Base-by-base conservation (phyloP, 2,329 filamentous ascomycete genomes). In the Chaetomium sp. region DNA sequence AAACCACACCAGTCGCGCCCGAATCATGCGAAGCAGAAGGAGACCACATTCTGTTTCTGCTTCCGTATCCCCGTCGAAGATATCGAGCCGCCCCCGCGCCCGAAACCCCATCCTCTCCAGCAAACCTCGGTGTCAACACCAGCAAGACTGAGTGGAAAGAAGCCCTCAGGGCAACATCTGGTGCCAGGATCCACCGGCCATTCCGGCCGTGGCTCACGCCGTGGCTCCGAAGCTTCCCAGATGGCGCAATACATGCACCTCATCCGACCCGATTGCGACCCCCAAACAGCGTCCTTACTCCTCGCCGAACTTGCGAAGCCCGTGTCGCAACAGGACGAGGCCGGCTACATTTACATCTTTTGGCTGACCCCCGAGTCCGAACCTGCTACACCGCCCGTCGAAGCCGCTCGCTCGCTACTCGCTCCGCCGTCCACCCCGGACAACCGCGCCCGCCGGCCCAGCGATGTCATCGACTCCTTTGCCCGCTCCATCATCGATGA, bases 331-430 rank as follows among this genome's bases (percentile, higher is more conserved):
- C 75, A 79, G 53, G 89, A 94, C 62, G 89, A 95, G 63, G 77
- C 87, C 10, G 94, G 94, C 40, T 99, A 94, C 73, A 97, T 99
- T 63, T 99, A 99, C 78, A 95, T 99, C 71, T 99, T 97, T 78
- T 96, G 92, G 91, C 79, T 96, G 27, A 96, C 90, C 0, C 85
- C 90, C 36, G 76, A 80, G 38, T 79, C 78, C 2, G 72, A 81
- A 6, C 69, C 77, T 0, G 70, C 80, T 0, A 74, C 78, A 1
- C 77, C 82, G 0, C 77, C 85, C 0, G 75, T 76, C 38, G 85
- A 83, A 60, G 75, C 82, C 44, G 80, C 82, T 19, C 76, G 81
- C 7, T 79, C 81, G 9, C 74, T 88, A 49, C 76, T 86, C 43
- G 71, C 76, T 0, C 79, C 83, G 0, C 74, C 62, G 0, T 46